Percentiles rank a stretch among this genome's conserved stretches.
Evolutionary conservation across 257 asterid genomes (phyloP).

Genomic region (Nemophila menziesii): DNA sequence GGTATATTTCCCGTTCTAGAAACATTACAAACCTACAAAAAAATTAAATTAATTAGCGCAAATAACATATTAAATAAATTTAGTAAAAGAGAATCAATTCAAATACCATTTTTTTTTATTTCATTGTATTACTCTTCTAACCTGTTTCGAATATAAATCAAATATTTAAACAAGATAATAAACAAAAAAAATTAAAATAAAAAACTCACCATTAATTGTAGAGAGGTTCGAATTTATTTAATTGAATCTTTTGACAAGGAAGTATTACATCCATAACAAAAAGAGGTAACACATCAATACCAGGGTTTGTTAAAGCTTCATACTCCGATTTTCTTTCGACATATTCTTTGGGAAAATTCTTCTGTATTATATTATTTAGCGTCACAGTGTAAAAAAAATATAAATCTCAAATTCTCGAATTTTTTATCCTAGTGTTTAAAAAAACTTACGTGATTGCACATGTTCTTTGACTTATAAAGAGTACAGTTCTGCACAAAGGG

Average conservation of each 20-base stretch:
- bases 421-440: too few relatives aligned
- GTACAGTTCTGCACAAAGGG: slow-evolving; percentile 91
- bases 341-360: slow-evolving; percentile 81
- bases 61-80: too few relatives aligned
- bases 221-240: slow-evolving; percentile 97
- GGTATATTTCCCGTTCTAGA: too few relatives aligned
- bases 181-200: too few relatives aligned
- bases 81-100: too few relatives aligned
- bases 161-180: too few relatives aligned
- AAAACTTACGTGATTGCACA: slow-evolving; percentile 66
- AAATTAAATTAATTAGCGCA: too few relatives aligned
- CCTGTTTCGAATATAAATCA: too few relatives aligned
- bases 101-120: too few relatives aligned
- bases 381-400: slow-evolving; percentile 60
- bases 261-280: slow-evolving; percentile 94
- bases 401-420: slow-evolving; percentile 5
- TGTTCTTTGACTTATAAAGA: slow-evolving; percentile 67
- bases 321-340: slow-evolving; percentile 79
- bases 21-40: too few relatives aligned
- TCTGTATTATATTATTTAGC: slow-evolving; percentile 79
- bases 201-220: slow-evolving; percentile 88
- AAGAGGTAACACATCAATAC: slow-evolving; percentile 82
- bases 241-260: slow-evolving; percentile 92
- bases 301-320: slow-evolving; percentile 50
- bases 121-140: too few relatives aligned